Evolutionary conservation across 345 rosid species (phyloP).

Genomic region (Cardamine occulta): DNA sequence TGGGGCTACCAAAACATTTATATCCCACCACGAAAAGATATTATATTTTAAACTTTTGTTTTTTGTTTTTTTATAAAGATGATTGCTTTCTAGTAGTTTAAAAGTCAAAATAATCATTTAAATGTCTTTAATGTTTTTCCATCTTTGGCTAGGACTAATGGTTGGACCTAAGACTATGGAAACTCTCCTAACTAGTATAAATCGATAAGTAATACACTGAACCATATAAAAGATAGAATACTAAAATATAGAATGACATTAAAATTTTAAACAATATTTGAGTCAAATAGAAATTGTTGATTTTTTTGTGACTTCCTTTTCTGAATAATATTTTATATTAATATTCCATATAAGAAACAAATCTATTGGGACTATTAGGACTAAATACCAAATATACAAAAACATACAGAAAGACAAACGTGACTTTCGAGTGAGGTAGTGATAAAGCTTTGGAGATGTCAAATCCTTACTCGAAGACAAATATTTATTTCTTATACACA

Average conservation of each 20-base stretch:
- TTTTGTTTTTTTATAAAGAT: not conserved
- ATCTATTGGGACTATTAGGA: not conserved
- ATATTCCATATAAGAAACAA: not conserved
- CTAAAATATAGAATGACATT: too few relatives aligned
- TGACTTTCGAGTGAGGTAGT: not conserved
- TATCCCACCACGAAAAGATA: not conserved
- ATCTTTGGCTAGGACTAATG: not conserved
- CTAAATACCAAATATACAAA: not conserved
- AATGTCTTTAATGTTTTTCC: constrained; percentile 1
- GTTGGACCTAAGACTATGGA: not conserved
- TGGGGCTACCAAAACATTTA: constrained; percentile 8
- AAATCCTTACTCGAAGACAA: constrained; percentile 3
- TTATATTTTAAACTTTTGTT: not conserved
- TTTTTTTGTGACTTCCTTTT: not conserved
- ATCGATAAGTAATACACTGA: not conserved
- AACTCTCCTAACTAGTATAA: not conserved
- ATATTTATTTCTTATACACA: not conserved
- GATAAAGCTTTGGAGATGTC: not conserved
- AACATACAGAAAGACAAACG: not conserved
- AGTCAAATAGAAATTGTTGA: not conserved
- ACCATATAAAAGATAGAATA: too few relatives aligned
- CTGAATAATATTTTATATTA: not conserved
- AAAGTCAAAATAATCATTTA: not conserved
- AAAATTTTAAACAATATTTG: not conserved
- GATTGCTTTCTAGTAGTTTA: not conserved